Conservation (phyloP, 1,139 yeast genomes). For the Pichia terricola region DNA sequence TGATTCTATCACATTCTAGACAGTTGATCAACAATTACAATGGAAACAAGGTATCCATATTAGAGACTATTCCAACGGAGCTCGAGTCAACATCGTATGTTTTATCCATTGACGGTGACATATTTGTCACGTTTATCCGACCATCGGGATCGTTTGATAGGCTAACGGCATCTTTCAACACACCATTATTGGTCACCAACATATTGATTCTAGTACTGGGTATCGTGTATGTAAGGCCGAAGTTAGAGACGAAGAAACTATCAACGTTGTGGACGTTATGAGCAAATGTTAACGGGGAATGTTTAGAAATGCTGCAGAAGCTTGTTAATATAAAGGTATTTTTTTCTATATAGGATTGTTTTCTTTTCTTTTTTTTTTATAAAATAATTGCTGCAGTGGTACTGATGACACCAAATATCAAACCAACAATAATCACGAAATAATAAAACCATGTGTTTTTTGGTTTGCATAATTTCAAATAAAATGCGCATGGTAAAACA, state of each 20-base stretch:
- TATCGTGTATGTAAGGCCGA: conserved; percentile 18
- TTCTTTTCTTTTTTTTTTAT: not conserved
- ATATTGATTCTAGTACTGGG: conserved; percentile 42
- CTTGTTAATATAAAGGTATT: no score
- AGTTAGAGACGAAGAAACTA: not conserved
- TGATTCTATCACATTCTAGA: conserved; percentile 15
- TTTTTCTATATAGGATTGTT: no score
- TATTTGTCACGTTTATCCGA: conserved; percentile 66
- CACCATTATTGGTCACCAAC: conserved; percentile 52
- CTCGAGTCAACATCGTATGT: conserved; percentile 76
- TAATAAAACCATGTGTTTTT: conserved; percentile 18
- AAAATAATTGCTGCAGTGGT: conserved; percentile 23
- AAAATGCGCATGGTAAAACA: conserved; percentile 47
- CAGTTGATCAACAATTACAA: conserved; percentile 1
- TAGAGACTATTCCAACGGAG: conserved; percentile 41
- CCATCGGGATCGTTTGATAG: conserved; percentile 81
- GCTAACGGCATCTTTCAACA: conserved; percentile 56
- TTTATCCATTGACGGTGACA: conserved; percentile 49
- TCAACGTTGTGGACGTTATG: conserved; percentile 4
- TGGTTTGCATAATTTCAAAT: conserved; percentile 28
- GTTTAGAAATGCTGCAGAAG: no score
- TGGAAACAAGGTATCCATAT: not conserved
- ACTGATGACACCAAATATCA: conserved; percentile 22
- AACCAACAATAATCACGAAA: conserved; percentile 17
- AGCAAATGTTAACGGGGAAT: no score